phyloP scores from a whole-genome alignment of 2,329 filamentous ascomycete genomes.

The Aspergillus pseudoglaucus region DNA sequence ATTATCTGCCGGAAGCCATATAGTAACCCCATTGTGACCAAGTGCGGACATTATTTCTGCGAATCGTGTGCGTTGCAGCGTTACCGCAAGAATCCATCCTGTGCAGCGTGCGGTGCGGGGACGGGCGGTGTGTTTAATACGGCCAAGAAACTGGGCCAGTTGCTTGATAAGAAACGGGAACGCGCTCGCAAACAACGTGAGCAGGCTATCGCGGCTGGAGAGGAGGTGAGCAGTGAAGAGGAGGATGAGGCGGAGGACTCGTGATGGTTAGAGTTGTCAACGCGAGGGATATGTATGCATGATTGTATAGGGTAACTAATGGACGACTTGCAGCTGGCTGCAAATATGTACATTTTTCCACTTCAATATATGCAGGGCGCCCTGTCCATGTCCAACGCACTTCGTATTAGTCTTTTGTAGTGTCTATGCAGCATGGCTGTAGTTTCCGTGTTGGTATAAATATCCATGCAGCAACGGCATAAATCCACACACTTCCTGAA shows the following conservation, averaged over 20 bases:
- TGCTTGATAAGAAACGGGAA: slow-evolving; percentile 66
- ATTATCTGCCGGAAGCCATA: slow-evolving; percentile 78
- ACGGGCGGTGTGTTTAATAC: slow-evolving; percentile 87
- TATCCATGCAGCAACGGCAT: too few species aligned
- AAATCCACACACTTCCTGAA: too few species aligned
- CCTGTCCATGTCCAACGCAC: too few species aligned
- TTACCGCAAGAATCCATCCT: slow-evolving; percentile 80
- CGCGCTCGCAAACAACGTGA: slow-evolving; percentile 49
- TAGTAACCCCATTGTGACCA: slow-evolving; percentile 73
- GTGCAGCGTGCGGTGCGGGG: slow-evolving; percentile 75
- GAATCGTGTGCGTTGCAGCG: slow-evolving; percentile 79
- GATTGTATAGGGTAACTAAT: not conserved
- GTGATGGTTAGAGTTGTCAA: not conserved
- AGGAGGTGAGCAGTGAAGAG: slow-evolving; percentile 45
- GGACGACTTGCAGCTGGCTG: not conserved
- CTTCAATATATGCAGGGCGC: too few species aligned
- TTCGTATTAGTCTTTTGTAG: too few species aligned
- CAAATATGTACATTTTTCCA: not conserved
- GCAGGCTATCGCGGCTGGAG: slow-evolving; percentile 47
- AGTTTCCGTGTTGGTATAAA: too few species aligned
- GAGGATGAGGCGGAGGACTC: slow-evolving; percentile 21
- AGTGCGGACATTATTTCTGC: slow-evolving; percentile 95
- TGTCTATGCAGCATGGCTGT: too few species aligned
- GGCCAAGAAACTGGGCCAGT: slow-evolving; percentile 72
- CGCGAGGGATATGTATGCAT: not conserved